Base-by-base conservation (phyloP, 2,329 filamentous ascomycete genomes). In the Colletotrichum viniferum region DNA sequence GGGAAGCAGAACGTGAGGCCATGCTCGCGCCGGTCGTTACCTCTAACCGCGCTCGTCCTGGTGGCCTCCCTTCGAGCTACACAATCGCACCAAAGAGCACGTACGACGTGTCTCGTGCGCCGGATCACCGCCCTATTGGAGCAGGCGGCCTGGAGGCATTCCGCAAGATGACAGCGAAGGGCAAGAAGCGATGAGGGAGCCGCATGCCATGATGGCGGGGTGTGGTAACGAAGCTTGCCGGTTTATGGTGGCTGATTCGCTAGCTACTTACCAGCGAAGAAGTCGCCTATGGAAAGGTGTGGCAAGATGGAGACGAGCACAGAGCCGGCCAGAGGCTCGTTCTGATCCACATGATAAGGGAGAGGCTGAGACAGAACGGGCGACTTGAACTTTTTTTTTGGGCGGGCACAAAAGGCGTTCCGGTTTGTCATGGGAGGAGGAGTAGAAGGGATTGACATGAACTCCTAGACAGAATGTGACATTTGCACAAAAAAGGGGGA, bases 101-200 rank as follows among this genome's bases (percentile, higher is more conserved):
- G 0, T 93, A 92, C 78, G 90, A 92, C 78, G 87, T 88, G 24
- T 84, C 83, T 32, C 85, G 86, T 55, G 86, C 84, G 5, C 83
- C 87, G 7, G 90, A 91, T 77, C 90, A 90, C 77, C 87, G 90
- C 56, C 92, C 92, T 13, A 90, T 93, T 77, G 92, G 92, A 67
- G 88, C 91, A n/a, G 88, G 88, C 76, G 92, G 91, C 74, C 86
- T 91, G 82, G 91, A 92, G 78, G 91, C 92, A 2, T 93, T 93
- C 85, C 87, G 90, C 77, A 91, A 88, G 84, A 92, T 93, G 88
- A 92, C 90, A 12, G 88, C 91, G 79, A 92, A 91, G 84, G 88
- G 87, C 77, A 93, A 92, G 86, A 91, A 90, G 85, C 77, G 77
- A 32, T 75, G 73, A 69, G 60, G 34, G 34, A 21, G 14, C 13